These are phyloP conservation scores for Cynara cardunculus DNA, from an alignment of 129 eudicot species.

Conservation along the genomic window DNA sequence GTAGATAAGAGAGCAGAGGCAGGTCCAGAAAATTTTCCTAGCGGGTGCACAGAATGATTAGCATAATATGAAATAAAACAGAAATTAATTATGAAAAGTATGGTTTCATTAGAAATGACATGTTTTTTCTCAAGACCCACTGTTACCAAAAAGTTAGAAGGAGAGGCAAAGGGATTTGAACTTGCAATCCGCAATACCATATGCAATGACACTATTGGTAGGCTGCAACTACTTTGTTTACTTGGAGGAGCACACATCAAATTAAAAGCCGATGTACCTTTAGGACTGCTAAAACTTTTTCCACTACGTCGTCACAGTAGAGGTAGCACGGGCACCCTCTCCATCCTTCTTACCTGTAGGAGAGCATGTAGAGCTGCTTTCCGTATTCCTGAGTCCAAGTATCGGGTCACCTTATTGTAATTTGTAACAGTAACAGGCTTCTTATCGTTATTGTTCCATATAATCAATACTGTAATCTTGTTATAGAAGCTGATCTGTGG, in stretches of 20 bases:
- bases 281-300: neutral
- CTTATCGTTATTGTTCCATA: neutral
- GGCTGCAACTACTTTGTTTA: neutral
- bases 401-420: neutral
- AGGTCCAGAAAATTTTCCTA: neutral
- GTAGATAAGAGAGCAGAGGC: neutral
- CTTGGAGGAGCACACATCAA: neutral
- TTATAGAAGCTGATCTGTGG: neutral
- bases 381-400: neutral
- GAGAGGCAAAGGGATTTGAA: neutral
- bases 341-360: neutral
- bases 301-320: neutral
- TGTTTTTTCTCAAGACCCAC: neutral
- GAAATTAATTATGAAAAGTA: neutral
- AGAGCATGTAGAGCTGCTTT: neutral
- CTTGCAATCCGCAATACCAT: neutral
- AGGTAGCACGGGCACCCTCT: neutral
- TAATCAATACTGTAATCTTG: neutral
- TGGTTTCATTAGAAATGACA: neutral
- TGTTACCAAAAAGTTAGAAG: neutral
- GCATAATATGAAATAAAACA: neutral
- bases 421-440: neutral
- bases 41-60: neutral
- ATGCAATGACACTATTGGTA: neutral
- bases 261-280: neutral